Evolutionary conservation across 805 yeast species (phyloP).

Genomic region (Jamesozyma lodderae): DNA sequence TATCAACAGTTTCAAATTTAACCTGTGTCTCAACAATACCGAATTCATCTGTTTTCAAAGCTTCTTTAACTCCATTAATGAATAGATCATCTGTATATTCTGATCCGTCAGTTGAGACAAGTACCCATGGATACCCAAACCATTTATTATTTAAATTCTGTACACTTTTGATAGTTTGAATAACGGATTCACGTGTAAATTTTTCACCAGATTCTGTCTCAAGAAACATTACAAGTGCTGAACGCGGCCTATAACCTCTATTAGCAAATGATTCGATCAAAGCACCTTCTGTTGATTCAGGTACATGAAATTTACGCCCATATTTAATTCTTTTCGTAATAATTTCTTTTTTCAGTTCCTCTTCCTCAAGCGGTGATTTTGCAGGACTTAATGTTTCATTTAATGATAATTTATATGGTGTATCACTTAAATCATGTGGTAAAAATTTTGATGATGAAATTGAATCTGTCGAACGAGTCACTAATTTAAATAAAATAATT

Average conservation of each 20-base stretch:
- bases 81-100: conserved; percentile 60
- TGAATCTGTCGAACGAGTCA: no score
- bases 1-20: not conserved
- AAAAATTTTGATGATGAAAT: no score
- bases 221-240: conserved; percentile 35
- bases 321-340: not conserved
- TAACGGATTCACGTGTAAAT: conserved; percentile 44
- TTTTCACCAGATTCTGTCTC: conserved; percentile 44
- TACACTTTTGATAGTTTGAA: conserved; percentile 54
- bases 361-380: not conserved
- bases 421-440: no score
- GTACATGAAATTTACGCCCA: not conserved
- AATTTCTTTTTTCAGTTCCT: not conserved
- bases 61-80: conserved; percentile 40
- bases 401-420: not conserved
- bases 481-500: no score
- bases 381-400: not conserved
- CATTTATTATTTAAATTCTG: conserved; percentile 73
- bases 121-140: conserved; percentile 85
- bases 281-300: conserved; percentile 4
- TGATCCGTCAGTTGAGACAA: conserved; percentile 57
- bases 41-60: no score
- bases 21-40: conserved; percentile 40
- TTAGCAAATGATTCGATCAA: conserved; percentile 5
- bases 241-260: conserved; percentile 18